Base-by-base conservation (phyloP, 2,329 filamentous ascomycete genomes). In the Sclerotinia minor region DNA sequence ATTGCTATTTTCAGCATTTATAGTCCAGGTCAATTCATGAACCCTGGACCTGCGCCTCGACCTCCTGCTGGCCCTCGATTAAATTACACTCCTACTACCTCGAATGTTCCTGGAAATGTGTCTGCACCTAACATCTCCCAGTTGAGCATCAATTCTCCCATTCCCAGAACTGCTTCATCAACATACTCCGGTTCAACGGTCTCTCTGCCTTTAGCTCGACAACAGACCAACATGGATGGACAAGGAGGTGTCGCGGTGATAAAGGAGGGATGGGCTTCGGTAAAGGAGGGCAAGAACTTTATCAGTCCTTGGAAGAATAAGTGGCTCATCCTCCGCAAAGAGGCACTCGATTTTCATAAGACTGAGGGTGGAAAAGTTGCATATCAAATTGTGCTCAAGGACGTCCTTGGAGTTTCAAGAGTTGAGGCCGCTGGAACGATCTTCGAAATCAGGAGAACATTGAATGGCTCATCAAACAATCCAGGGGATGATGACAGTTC, bases 311-410 rank as follows among this genome's bases (percentile, higher is more conserved):
- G 92, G 94, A 95, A 94, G 77, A 91, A 95, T 78, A 92, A 94
- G 77, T 97, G 91, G 79, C 83, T 99, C 67, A 92, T 98, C 69
- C 83, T 99, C 72, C 90, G 94, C 77, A 96, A 98, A 79, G 94
- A 94, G 76, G 90, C 92, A 69, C 86, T 99, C 53, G 95, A 97
- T 76, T 97, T 99, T 76, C 87, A 96, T 82, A 99, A 98, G 82
- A 90, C 87, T 70, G 92, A 96, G 77, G 91, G 90, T 67, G 89
- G 92, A 73, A 97, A 97, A 79, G 85, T 95, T 61, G 88, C 92
- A n/a, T 90, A 94, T 78, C 91, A 92, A 32, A 89, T 98, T 73
- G 87, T 88, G 69, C 84, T 99, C 63, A 91, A 91, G 72, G 93
- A 97, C 75, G 92, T 99, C 47, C 89, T 93, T 71, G 92, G 92